Evolutionary conservation across 2,329 filamentous ascomycete species (phyloP).

Genomic region (Ambrosiella xylebori): DNA sequence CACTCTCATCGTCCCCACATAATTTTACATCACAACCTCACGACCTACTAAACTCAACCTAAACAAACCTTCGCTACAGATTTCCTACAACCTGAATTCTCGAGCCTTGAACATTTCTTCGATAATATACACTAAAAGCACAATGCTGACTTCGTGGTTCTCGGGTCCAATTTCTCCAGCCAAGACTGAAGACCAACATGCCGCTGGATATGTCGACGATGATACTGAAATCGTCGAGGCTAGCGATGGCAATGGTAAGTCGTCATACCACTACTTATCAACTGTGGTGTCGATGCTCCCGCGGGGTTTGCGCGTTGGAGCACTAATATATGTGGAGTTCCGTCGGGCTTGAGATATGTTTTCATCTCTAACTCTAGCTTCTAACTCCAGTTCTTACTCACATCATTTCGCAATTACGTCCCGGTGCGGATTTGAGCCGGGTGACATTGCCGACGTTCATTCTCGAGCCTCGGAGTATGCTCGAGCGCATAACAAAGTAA

Average conservation of each 20-base stretch:
- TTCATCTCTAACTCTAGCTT: background rate
- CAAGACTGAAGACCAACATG: conserved; percentile 33
- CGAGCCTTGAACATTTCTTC: background rate
- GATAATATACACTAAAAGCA: background rate
- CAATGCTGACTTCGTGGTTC: conserved; percentile 27
- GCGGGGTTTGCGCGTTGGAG: too few relatives aligned
- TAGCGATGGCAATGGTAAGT: conserved; percentile 83
- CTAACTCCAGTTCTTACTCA: conserved; percentile 64
- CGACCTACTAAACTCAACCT: too few relatives aligned
- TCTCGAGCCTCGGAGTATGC: conserved; percentile 90
- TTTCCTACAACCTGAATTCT: background rate
- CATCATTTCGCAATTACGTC: conserved; percentile 92
- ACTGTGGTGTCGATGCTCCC: too few relatives aligned
- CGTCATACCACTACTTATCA: background rate
- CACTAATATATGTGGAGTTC: background rate
- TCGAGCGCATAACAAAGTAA: conserved; percentile 96
- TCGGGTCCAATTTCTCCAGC: conserved; percentile 8
- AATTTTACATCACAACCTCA: too few relatives aligned
- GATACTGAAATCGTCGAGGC: conserved; percentile 73
- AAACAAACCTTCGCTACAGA: too few relatives aligned
- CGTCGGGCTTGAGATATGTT: background rate
- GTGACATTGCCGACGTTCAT: conserved; percentile 96
- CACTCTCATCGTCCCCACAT: too few relatives aligned
- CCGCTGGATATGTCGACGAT: conserved; percentile 26
- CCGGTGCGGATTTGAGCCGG: conserved; percentile 83